A percentile compares a stretch with the other conserved stretches of the same genome.
Conservation (phyloP, 1,139 yeast genomes). For the Taphrina deformans region DNA sequence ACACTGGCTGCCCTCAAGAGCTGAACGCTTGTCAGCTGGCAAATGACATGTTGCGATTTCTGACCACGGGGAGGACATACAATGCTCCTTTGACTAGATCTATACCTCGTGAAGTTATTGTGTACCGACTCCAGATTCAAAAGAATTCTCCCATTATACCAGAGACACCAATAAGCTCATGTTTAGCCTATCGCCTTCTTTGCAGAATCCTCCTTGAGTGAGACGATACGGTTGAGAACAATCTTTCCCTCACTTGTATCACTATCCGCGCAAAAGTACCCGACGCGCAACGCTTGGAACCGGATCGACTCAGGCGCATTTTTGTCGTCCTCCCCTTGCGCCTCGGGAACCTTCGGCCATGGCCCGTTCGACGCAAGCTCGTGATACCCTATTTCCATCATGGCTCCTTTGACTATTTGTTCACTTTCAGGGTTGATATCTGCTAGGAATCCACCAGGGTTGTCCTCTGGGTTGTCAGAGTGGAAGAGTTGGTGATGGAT, state of each 20-base stretch:
- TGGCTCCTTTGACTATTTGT: slow-evolving; percentile 60
- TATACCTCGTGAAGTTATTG: too few relatives aligned
- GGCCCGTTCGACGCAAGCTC: slow-evolving; percentile 73
- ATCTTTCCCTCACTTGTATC: slow-evolving; percentile 62
- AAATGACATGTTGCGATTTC: too few relatives aligned
- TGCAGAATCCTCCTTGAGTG: slow-evolving; percentile 65
- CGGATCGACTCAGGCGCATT: slow-evolving; percentile 79
- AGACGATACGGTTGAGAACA: slow-evolving; percentile 82
- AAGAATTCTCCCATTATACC: too few relatives aligned
- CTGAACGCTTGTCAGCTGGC: too few relatives aligned
- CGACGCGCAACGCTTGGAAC: slow-evolving; percentile 97
- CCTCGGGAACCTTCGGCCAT: slow-evolving; percentile 56
- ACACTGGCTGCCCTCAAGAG: too few relatives aligned
- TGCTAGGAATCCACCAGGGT: slow-evolving; percentile 82
- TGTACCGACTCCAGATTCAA: too few relatives aligned
- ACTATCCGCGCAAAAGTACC: slow-evolving; percentile 88
- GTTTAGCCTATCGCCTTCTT: slow-evolving; percentile 17
- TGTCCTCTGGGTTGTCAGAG: slow-evolving; percentile 84
- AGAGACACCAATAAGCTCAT: too few relatives aligned
- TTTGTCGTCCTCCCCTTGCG: slow-evolving; percentile 57
- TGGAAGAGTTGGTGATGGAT: slow-evolving; percentile 84
- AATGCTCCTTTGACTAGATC: too few relatives aligned
- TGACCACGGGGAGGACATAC: too few relatives aligned
- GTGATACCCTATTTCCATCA: slow-evolving; percentile 75
- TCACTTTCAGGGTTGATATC: slow-evolving; percentile 84